Evolutionary conservation across 345 rosid species (phyloP).

Genomic region (Populus tremula): DNA sequence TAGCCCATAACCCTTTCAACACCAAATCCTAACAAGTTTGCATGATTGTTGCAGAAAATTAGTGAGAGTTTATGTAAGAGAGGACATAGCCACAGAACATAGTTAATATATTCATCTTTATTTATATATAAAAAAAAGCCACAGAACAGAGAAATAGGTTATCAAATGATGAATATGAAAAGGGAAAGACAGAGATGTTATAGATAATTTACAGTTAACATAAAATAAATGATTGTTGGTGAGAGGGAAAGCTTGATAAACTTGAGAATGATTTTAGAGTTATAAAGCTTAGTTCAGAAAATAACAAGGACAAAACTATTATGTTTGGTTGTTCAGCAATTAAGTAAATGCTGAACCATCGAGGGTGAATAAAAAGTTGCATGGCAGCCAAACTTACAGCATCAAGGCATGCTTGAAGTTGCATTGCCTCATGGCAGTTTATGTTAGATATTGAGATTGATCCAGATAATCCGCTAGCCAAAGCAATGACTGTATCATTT

Average conservation of each 20-base stretch:
- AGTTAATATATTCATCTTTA: too few relatives aligned
- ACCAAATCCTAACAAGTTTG: not conserved
- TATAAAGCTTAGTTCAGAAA: not conserved
- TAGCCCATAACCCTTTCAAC: not conserved
- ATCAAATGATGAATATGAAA: not conserved
- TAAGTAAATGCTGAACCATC: not conserved
- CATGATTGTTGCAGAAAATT: not conserved
- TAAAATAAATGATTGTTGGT: not conserved
- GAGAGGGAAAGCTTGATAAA: not conserved
- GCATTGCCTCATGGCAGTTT: conserved; percentile 54
- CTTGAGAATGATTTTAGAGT: not conserved
- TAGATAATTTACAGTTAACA: not conserved
- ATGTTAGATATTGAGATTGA: conserved; percentile 63
- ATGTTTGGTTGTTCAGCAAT: not conserved
- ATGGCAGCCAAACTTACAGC: conserved; percentile 48
- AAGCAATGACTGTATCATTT: conserved; percentile 84
- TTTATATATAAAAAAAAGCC: too few relatives aligned
- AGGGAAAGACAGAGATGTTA: not conserved
- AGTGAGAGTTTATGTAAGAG: not conserved
- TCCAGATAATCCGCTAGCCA: conserved; percentile 88
- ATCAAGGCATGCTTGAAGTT: conserved; percentile 92
- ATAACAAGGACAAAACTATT: not conserved
- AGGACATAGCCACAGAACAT: not conserved
- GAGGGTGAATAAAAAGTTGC: not conserved
- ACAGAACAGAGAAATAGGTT: not conserved